These are phyloP conservation scores for Podochytrium sp. DNA, from an alignment of 192 early-diverging fungal genomes.

Conservation along the genomic window DNA sequence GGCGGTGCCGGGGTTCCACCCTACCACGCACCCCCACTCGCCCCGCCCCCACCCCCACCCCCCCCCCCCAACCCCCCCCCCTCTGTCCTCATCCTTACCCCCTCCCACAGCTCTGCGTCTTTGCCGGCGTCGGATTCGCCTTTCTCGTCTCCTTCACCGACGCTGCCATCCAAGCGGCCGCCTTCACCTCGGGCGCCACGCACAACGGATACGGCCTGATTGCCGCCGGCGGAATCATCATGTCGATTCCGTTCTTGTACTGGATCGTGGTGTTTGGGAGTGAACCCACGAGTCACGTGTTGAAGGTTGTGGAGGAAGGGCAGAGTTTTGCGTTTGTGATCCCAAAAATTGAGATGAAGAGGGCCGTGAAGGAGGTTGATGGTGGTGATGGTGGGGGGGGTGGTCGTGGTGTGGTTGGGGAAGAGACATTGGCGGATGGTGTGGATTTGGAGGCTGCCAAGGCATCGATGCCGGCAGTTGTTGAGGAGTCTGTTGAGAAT, in stretches of 20 bases:
- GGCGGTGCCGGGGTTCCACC: too few species aligned
- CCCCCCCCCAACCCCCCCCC: too few species aligned
- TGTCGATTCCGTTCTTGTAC: slow-evolving; percentile 36
- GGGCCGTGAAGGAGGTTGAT: too few species aligned
- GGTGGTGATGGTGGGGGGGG: too few species aligned
- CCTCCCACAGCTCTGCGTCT: too few species aligned
- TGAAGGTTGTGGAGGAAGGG: background rate
- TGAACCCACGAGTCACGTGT: slow-evolving; percentile 13
- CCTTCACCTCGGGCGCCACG: background rate
- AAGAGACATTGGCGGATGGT: background rate
- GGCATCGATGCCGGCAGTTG: background rate
- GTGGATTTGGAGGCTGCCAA: background rate
- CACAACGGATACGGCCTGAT: slow-evolving; percentile 6
- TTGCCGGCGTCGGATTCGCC: slow-evolving; percentile 37
- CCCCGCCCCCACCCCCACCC: background rate
- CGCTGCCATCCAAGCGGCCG: background rate
- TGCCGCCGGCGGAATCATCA: slow-evolving; percentile 38
- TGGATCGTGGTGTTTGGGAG: slow-evolving; percentile 38
- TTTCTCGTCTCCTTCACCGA: slow-evolving; percentile 31
- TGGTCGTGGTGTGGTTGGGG: background rate
- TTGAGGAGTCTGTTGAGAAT: background rate
- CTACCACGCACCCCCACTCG: background rate
- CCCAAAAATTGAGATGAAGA: background rate
- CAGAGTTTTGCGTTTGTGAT: background rate
- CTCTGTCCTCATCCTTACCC: too few species aligned